phyloP scores from a whole-genome alignment of 2,329 filamentous ascomycete species.

The Alternaria tenuissima region DNA sequence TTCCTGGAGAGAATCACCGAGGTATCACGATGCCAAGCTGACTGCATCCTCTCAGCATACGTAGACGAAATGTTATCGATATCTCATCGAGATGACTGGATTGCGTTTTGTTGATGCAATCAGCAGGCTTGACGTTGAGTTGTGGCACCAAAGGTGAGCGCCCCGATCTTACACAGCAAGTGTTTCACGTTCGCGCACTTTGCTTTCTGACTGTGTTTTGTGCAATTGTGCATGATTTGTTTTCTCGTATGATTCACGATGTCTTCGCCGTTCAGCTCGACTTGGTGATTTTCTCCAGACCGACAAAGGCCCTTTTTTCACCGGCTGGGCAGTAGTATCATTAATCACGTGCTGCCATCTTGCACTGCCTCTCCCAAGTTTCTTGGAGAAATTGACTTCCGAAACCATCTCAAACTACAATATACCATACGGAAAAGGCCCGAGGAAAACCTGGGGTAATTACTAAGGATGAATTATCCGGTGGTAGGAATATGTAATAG shows the following conservation, averaged over 20 bases:
- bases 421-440: background rate
- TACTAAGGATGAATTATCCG: background rate
- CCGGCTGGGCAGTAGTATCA: background rate
- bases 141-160: background rate
- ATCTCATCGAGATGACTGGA: background rate
- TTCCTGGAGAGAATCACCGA: background rate
- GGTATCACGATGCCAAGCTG: background rate
- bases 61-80: background rate
- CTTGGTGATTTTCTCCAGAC: background rate
- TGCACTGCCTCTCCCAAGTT: conserved; percentile 9
- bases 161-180: background rate
- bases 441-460: background rate
- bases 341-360: background rate
- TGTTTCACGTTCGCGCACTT: background rate
- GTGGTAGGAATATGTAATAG: no score
- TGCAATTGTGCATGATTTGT: background rate
- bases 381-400: background rate
- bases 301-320: conserved; percentile 9
- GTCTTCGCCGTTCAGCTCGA: background rate
- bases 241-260: background rate
- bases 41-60: conserved; percentile 2
- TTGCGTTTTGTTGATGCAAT: background rate
- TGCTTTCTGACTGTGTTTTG: background rate
- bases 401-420: background rate
- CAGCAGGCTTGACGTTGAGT: background rate